phyloP scores from a whole-genome alignment of 2,329 filamentous ascomycete species.

The Cladosporium sp. region DNA sequence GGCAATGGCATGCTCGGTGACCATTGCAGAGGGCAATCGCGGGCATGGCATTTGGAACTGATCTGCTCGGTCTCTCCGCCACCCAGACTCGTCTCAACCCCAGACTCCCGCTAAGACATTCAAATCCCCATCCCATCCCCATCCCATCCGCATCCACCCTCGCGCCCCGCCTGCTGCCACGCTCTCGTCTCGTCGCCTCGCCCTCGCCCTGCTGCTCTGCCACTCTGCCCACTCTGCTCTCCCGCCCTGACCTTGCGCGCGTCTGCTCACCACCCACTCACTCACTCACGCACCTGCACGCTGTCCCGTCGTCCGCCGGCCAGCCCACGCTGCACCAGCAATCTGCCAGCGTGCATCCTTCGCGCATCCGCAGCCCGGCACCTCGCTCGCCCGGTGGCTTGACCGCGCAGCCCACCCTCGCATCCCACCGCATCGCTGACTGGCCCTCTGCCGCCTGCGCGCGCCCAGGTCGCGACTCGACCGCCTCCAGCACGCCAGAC shows the following conservation, averaged over 20 bases:
- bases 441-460: slow-evolving; percentile 8
- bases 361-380: slow-evolving; percentile 3
- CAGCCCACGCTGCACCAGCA: background rate
- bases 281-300: background rate
- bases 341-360: slow-evolving; percentile 2
- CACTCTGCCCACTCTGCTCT: too few relatives aligned
- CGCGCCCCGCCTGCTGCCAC: background rate
- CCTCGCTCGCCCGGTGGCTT: slow-evolving; percentile 10
- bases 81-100: slow-evolving; percentile 3
- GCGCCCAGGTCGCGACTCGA: slow-evolving; percentile 3
- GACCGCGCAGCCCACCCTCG: slow-evolving; percentile 12
- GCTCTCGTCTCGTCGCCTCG: background rate
- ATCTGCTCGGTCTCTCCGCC: slow-evolving; percentile 8
- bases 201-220: background rate
- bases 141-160: background rate
- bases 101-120: background rate
- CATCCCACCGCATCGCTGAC: slow-evolving; percentile 10
- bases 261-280: background rate
- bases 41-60: slow-evolving; percentile 1
- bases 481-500: background rate
- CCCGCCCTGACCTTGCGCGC: too few relatives aligned
- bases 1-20: background rate
- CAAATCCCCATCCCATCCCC: slow-evolving; percentile 5
- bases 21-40: background rate
- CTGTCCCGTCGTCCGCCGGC: background rate